Evolutionary conservation across 176 grass and related monocot species (phyloP).

Genomic region (Elymus sibiricus): DNA sequence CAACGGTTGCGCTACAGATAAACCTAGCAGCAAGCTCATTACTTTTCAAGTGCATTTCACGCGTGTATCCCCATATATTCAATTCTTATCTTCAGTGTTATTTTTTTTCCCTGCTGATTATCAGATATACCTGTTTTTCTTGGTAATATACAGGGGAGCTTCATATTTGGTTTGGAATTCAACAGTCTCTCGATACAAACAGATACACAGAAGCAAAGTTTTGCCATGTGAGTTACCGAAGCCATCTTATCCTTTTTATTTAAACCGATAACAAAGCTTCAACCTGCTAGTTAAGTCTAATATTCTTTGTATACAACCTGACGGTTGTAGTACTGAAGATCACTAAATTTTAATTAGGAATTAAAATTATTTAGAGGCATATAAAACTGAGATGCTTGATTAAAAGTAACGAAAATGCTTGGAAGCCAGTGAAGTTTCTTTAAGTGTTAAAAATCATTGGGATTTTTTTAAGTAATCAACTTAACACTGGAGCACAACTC

Average conservation of each 20-base stretch:
- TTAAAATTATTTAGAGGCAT: slow-evolving; percentile 7
- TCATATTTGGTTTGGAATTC: slow-evolving; percentile 81
- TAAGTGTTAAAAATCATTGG: not conserved
- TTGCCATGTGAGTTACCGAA: slow-evolving; percentile 55
- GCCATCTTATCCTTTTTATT: slow-evolving; percentile 30
- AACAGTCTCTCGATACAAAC: slow-evolving; percentile 83
- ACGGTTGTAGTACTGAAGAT: slow-evolving; percentile 12
- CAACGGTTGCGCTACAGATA: not conserved
- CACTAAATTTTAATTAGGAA: slow-evolving; percentile 9
- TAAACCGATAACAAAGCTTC: slow-evolving; percentile 43
- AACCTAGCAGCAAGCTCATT: not conserved
- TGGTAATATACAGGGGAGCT: slow-evolving; percentile 58
- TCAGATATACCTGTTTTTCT: slow-evolving; percentile 39
- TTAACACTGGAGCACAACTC: slow-evolving; percentile 8
- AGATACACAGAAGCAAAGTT: slow-evolving; percentile 74
- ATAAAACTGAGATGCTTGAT: slow-evolving; percentile 21
- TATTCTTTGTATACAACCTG: slow-evolving; percentile 19
- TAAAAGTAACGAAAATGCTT: slow-evolving; percentile 15
- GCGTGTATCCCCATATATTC: not conserved
- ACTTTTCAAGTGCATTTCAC: not conserved
- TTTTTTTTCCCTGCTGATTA: slow-evolving; percentile 27
- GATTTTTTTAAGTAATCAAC: not conserved
- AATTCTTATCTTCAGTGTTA: slow-evolving; percentile 4
- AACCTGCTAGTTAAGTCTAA: slow-evolving; percentile 32
- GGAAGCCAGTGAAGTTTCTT: slow-evolving; percentile 7